Percentiles rank a stretch among this genome's conserved stretches.
Evolutionary conservation across 768 basidiomycete species (phyloP).

Genomic region (Lyophyllum semitale): DNA sequence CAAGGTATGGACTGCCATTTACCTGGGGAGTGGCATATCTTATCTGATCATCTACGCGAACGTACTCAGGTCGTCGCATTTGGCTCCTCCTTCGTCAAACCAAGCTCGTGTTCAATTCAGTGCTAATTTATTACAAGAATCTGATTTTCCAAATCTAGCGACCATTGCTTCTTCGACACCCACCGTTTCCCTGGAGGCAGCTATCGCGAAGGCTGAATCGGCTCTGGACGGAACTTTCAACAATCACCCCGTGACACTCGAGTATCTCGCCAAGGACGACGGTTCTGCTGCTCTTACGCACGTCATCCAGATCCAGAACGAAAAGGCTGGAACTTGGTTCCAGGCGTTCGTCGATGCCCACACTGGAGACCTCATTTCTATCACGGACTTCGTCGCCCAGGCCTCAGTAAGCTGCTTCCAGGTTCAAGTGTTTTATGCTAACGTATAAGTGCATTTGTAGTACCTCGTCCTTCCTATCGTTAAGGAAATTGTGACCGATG

Average conservation of each 20-base stretch:
- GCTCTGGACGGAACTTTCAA: slow-evolving; percentile 42
- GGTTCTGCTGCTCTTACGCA: slow-evolving; percentile 40
- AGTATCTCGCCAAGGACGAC: slow-evolving; percentile 43
- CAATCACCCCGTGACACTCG: slow-evolving; percentile 34
- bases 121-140: neutral
- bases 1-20: slow-evolving; percentile 3
- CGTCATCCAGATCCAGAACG: slow-evolving; percentile 36
- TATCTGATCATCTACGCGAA: neutral
- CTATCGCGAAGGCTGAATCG: slow-evolving; percentile 38
- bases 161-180: slow-evolving; percentile 38
- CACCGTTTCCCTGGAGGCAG: slow-evolving; percentile 32
- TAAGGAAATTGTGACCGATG: slow-evolving; percentile 47
- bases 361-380: slow-evolving; percentile 48
- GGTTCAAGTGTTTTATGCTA: slow-evolving; percentile 16
- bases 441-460: slow-evolving; percentile 19
- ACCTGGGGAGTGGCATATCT: too few relatives aligned
- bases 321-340: slow-evolving; percentile 44
- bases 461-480: slow-evolving; percentile 48
- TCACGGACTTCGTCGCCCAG: slow-evolving; percentile 53
- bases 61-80: slow-evolving; percentile 37
- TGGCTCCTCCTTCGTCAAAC: slow-evolving; percentile 47
- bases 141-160: slow-evolving; percentile 10
- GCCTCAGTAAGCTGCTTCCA: slow-evolving; percentile 39
- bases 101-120: slow-evolving; percentile 30
- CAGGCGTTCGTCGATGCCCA: slow-evolving; percentile 63